These are phyloP conservation scores for Rhytidiadelphus loreus DNA, from an alignment of 225 moss, liverwort and hornwort species.

Conservation along the genomic window DNA sequence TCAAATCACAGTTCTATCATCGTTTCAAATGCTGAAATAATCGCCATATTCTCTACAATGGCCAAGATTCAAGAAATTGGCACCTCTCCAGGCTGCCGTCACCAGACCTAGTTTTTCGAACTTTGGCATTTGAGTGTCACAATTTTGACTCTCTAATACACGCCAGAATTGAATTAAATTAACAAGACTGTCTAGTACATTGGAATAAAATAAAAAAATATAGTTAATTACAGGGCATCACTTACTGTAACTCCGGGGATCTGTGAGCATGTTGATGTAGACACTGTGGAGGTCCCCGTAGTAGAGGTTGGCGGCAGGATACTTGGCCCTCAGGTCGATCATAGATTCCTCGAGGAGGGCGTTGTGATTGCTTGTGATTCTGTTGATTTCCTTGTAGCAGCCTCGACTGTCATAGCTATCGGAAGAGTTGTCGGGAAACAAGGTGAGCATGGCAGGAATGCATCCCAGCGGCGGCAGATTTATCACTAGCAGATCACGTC, in stretches of 20 bases:
- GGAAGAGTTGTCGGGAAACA: conserved; percentile 1
- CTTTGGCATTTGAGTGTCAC: not conserved
- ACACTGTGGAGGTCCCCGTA: conserved; percentile 32
- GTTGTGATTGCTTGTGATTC: conserved; percentile 24
- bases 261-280: conserved; percentile 19
- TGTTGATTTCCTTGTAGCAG: conserved; percentile 22
- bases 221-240: too few species aligned
- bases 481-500: conserved; percentile 18
- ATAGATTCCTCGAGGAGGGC: conserved; percentile 1
- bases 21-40: not conserved
- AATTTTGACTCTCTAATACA: not conserved
- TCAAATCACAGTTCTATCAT: not conserved
- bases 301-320: conserved; percentile 9
- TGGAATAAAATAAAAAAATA: not conserved
- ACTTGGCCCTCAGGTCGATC: conserved; percentile 4
- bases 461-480: conserved; percentile 49
- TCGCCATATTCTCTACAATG: not conserved
- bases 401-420: conserved; percentile 22
- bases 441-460: conserved; percentile 36
- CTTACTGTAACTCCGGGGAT: conserved; percentile 20
- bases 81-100: not conserved
- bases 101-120: not conserved
- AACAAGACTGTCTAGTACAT: too few species aligned
- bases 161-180: too few species aligned
- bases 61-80: not conserved